Evolutionary conservation across 148 eudicot genomes (phyloP).

Genomic region (Tetragonia tetragonoides): DNA sequence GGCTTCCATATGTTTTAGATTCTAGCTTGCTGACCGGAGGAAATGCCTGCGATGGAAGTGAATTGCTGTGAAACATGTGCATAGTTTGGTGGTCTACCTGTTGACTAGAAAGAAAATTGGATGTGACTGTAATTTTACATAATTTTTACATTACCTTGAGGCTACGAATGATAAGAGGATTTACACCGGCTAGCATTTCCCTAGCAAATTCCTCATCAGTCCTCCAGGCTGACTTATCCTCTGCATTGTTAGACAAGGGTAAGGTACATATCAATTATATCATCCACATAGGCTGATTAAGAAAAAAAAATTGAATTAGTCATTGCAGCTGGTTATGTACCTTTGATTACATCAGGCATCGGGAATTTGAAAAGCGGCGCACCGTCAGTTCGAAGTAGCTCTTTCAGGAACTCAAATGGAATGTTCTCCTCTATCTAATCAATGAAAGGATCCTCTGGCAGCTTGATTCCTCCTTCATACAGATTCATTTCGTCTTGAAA

Average conservation of each 20-base stretch:
- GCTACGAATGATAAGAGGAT: constrained; percentile 62
- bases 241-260: constrained; percentile 31
- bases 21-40: constrained; percentile 75
- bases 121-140: too few species aligned
- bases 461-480: constrained; percentile 54
- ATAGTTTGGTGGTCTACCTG: too few species aligned
- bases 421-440: constrained; percentile 38
- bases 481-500: constrained; percentile 54
- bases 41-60: constrained; percentile 31
- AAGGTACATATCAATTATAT: not conserved
- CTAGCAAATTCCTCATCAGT: constrained; percentile 86
- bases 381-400: constrained; percentile 51
- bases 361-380: constrained; percentile 57
- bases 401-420: constrained; percentile 57
- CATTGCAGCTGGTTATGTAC: constrained; percentile 24
- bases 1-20: constrained; percentile 57
- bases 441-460: constrained; percentile 33
- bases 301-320: not conserved
- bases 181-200: constrained; percentile 82
- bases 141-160: constrained; percentile 44
- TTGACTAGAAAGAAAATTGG: too few species aligned
- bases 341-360: constrained; percentile 71
- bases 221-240: constrained; percentile 77
- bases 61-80: not conserved
- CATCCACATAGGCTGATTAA: not conserved